Conservation (phyloP, 148 eudicot genomes). For the Diospyros lotus region DNA sequence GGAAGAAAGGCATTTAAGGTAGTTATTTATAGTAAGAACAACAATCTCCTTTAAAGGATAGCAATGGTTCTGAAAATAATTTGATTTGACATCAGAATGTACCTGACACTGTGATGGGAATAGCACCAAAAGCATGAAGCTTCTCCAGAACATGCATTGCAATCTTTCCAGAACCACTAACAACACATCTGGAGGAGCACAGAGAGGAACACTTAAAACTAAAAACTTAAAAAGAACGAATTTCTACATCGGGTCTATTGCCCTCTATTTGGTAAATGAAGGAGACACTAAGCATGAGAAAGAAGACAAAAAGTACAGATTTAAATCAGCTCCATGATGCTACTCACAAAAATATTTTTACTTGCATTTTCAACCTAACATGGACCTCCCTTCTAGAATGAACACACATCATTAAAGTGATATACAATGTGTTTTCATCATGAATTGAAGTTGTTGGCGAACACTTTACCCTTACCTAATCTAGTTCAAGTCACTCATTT, state of each 20-base stretch:
- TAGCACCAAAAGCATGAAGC: conserved; percentile 86
- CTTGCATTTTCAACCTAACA: conserved; percentile 1
- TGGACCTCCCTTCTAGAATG: conserved; percentile 2
- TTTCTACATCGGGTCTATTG: neutral
- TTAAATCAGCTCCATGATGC: neutral
- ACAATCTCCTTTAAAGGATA: neutral
- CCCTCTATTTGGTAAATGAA: neutral
- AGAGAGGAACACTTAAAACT: conserved; percentile 14
- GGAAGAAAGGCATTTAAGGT: neutral
- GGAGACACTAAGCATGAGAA: neutral
- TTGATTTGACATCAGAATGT: conserved; percentile 12
- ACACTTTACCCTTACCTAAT: neutral
- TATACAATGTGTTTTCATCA: neutral
- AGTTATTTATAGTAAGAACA: neutral
- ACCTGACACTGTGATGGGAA: conserved; percentile 97
- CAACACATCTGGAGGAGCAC: conserved; percentile 63
- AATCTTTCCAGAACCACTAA: conserved; percentile 98
- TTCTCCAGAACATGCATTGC: conserved; percentile 97
- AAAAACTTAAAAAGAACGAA: neutral
- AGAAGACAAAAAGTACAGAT: neutral
- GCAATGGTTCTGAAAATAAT: conserved; percentile 2
- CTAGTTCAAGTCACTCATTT: neutral
- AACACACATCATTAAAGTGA: neutral
- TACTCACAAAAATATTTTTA: neutral
- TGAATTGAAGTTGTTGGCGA: neutral